phyloP scores from a whole-genome alignment of 2,329 filamentous ascomycete genomes.

The Apiospora saccharicola region DNA sequence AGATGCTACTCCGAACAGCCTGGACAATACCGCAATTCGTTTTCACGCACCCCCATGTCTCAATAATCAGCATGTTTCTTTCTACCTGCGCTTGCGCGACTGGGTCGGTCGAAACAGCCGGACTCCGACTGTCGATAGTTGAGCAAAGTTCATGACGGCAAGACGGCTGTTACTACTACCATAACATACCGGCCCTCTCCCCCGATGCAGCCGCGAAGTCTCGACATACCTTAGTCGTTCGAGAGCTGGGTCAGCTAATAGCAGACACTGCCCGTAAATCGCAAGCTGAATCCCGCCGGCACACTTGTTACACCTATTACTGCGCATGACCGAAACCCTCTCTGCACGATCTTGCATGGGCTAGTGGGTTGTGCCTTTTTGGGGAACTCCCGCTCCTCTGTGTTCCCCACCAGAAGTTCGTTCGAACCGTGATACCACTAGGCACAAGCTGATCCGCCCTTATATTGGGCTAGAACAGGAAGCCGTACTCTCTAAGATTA shows the following conservation, averaged over 20 bases:
- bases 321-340: constrained; percentile 19
- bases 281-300: neutral
- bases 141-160: neutral
- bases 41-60: neutral
- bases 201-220: neutral
- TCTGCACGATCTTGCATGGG: constrained; percentile 16
- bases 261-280: neutral
- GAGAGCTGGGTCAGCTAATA: neutral
- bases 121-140: neutral
- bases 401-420: constrained; percentile 1
- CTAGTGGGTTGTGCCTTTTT: constrained; percentile 2
- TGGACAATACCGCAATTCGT: neutral
- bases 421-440: neutral
- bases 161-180: neutral
- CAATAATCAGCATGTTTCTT: neutral
- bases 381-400: constrained; percentile 8
- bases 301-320: constrained; percentile 1
- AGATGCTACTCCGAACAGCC: too few relatives aligned
- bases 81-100: neutral
- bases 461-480: neutral
- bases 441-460: too few relatives aligned
- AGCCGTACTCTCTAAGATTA: too few relatives aligned
- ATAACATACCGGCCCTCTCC: neutral
- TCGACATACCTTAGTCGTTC: neutral
- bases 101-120: neutral